Evolutionary conservation across 148 eudicot genomes (phyloP), one percentile per base, ranked within the genome.

Genomic region (Amaranthus palmeri): DNA sequence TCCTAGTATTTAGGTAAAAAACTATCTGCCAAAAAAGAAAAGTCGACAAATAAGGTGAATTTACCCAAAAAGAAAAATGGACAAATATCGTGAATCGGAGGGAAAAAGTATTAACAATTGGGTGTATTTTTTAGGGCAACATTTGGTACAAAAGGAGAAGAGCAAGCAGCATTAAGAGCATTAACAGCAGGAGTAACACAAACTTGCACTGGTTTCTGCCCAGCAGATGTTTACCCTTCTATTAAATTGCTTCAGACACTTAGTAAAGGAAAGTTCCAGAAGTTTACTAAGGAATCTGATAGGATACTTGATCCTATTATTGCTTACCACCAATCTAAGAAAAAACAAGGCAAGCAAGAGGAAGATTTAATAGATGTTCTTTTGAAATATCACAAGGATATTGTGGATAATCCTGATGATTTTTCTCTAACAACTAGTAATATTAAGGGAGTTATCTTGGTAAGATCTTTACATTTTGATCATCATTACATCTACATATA

Each of bases 221-320:
- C 74, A 2, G 80, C 82, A 41, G 84, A 84, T 47, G 54, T 84
- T 6, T 82, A 74, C 69, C 81, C 79, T 9, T 82, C 82, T 0
- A 8, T 52, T 0, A 70, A 79, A 14, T 54, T 65, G 12, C 65
- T 83, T 45, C 73, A 76, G 51, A 10, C 46, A 48, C 47, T 83
- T 0, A 63, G 72, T 11, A 63, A 41, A 56, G 36, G 61, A 11
- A 76, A 76, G 54, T n/a, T 72, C 3, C 6, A 54, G n/a, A 65
- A 72, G 25, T 42, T 79, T 47, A 54, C 52, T 14, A 41, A 58
- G 11, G 66, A 56, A 53, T 13, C 71, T 7, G 77, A 82, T 40
- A 46, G 50, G 14, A 65, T 71, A 10, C 59, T 77, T 6, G 79
- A 77, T 18, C 79, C 75, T 17, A 71, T 77, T 2, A 65, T 77